Evolutionary conservation across 805 yeast species (phyloP).

Genomic region (Cyberlindnera samutprakarnensis): DNA sequence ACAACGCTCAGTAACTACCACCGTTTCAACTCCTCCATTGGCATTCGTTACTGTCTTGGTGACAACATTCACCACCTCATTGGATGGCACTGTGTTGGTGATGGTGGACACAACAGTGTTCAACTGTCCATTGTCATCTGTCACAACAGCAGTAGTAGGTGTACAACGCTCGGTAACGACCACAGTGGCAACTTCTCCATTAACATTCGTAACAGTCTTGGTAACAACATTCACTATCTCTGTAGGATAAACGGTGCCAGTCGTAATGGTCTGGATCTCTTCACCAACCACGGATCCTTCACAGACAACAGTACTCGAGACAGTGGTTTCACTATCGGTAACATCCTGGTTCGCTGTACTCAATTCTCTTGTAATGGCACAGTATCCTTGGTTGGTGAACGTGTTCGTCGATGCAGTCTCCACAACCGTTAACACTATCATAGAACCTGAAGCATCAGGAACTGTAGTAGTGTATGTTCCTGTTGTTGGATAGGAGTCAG

Average conservation of each 20-base stretch:
- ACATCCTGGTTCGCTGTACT: slow-evolving; percentile 7
- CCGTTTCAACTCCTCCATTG: background rate
- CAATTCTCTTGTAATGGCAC: slow-evolving; percentile 8
- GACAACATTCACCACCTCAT: too few relatives aligned
- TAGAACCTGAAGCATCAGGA: slow-evolving; percentile 7
- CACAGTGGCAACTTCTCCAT: slow-evolving; percentile 6
- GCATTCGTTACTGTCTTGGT: background rate
- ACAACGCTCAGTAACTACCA: background rate
- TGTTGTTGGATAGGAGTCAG: slow-evolving; percentile 1
- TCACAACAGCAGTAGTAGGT: background rate
- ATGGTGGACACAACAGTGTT: background rate
- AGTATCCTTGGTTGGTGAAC: slow-evolving; percentile 9
- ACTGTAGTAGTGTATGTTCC: slow-evolving; percentile 3
- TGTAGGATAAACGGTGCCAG: too few relatives aligned
- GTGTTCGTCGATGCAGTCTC: slow-evolving; percentile 10
- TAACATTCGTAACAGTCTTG: slow-evolving; percentile 8
- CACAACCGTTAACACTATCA: slow-evolving; percentile 1
- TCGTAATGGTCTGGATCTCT: slow-evolving; percentile 3
- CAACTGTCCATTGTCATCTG: background rate
- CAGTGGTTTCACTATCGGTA: slow-evolving; percentile 2
- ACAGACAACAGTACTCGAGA: slow-evolving; percentile 9
- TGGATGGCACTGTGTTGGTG: too few relatives aligned
- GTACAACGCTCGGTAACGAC: slow-evolving; percentile 2
- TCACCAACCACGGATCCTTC: slow-evolving; percentile 4
- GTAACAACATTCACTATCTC: slow-evolving; percentile 4